Percentiles rank a stretch among this genome's conserved stretches.
Conservation (phyloP, 352 stramenopile species). For the Thalassiosira ordinaria region DNA sequence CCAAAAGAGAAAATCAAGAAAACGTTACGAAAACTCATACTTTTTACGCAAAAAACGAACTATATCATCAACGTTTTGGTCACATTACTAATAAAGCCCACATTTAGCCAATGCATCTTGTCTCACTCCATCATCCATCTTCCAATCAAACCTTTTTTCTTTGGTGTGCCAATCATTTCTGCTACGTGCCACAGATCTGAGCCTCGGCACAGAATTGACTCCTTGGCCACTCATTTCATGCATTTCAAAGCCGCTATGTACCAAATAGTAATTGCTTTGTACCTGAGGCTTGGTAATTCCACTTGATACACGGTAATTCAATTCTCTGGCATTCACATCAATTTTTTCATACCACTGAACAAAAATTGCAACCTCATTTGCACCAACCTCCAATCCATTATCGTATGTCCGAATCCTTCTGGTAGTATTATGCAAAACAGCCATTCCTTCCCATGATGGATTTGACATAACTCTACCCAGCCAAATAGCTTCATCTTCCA, state of each 20-base stretch:
- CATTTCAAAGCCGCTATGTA: background rate
- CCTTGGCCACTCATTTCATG: background rate
- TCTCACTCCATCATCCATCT: background rate
- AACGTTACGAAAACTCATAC: no score
- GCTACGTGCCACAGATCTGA: background rate
- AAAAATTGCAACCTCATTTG: slow-evolving; percentile 9
- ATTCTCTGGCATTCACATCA: background rate
- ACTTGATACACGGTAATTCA: background rate
- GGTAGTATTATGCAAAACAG: background rate
- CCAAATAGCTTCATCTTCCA: background rate
- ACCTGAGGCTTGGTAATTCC: background rate
- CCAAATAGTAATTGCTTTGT: background rate
- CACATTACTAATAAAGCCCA: no score
- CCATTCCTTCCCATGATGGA: background rate
- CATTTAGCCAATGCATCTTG: background rate
- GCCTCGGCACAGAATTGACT: background rate
- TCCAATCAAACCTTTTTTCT: background rate
- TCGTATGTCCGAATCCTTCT: background rate
- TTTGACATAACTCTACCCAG: slow-evolving; percentile 8
- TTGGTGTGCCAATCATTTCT: background rate
- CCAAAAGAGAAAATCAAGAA: no score
- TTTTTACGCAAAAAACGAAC: no score
- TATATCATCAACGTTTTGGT: no score
- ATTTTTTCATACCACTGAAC: slow-evolving; percentile 14
- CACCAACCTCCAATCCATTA: background rate